Evolutionary conservation across 2,329 filamentous ascomycete species (phyloP).

Genomic region (Hypoxylon sp.): DNA sequence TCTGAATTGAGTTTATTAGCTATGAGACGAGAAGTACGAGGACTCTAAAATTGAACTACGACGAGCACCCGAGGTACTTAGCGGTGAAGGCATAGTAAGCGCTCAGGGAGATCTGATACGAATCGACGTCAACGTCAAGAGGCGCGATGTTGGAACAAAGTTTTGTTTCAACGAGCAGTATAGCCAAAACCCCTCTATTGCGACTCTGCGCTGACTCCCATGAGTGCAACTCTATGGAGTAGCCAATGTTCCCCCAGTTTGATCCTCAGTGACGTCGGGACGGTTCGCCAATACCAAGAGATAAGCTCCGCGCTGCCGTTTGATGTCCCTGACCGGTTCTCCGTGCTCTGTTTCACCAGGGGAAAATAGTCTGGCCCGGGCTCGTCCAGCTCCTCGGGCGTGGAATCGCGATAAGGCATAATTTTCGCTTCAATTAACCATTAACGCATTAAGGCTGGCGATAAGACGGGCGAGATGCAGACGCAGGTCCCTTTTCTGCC

Average conservation of each 20-base stretch:
- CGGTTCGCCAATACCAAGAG: slow-evolving; percentile 21
- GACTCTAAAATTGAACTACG: neutral
- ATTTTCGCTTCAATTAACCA: slow-evolving; percentile 2
- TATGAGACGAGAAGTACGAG: slow-evolving; percentile 7
- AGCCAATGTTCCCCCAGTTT: neutral
- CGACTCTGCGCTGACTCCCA: slow-evolving; percentile 12
- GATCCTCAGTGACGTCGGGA: slow-evolving; percentile 4
- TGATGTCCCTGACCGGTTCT: slow-evolving; percentile 20
- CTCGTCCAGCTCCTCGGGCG: slow-evolving; percentile 11
- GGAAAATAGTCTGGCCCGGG: slow-evolving; percentile 3
- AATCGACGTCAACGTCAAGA: slow-evolving; percentile 7
- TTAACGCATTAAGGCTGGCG: neutral
- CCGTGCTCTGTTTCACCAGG: slow-evolving; percentile 38
- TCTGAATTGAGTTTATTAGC: slow-evolving; percentile 3
- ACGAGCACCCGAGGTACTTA: neutral
- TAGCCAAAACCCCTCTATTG: slow-evolving; percentile 8
- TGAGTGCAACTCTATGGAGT: slow-evolving; percentile 5
- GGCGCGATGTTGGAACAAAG: slow-evolving; percentile 30
- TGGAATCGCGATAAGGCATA: slow-evolving; percentile 11
- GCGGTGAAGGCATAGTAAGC: neutral
- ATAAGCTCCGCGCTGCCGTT: slow-evolving; percentile 36
- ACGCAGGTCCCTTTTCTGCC: slow-evolving; percentile 4
- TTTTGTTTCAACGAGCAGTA: slow-evolving; percentile 30
- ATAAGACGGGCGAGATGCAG: slow-evolving; percentile 2
- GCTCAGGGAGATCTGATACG: slow-evolving; percentile 9